Conservation (phyloP, 2,329 filamentous ascomycete species). For the Verticillium nonalfalfae region DNA sequence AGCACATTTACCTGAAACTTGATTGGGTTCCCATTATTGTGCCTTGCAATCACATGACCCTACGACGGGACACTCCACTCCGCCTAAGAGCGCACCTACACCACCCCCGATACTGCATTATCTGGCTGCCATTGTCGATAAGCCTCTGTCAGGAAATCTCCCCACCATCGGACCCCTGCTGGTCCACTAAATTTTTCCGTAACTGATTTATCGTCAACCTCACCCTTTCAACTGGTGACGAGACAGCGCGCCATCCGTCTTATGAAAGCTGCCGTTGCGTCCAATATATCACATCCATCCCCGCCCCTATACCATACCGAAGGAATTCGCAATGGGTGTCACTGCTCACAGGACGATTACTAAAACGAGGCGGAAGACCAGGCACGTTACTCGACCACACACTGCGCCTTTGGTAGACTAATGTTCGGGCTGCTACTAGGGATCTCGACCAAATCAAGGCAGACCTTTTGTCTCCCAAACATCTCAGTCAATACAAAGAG, state of each 20-base stretch:
- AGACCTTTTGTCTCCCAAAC: slow-evolving; percentile 72
- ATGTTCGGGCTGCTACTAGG: slow-evolving; percentile 47
- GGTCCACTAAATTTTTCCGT: neutral
- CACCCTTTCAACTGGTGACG: neutral
- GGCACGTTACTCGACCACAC: slow-evolving; percentile 35
- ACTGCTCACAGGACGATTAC: slow-evolving; percentile 59
- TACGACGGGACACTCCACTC: neutral
- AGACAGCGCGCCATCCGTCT: no score
- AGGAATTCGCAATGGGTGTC: slow-evolving; percentile 55
- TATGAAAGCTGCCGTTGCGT: no score
- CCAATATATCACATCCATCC: neutral
- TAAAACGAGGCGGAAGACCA: slow-evolving; percentile 67
- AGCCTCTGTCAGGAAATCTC: neutral
- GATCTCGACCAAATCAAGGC: slow-evolving; percentile 89
- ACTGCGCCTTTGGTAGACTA: slow-evolving; percentile 13
- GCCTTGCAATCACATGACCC: neutral
- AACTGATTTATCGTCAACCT: neutral
- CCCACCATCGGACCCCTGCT: neutral
- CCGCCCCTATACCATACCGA: neutral
- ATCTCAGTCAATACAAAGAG: slow-evolving; percentile 72
- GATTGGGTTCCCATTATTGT: neutral
- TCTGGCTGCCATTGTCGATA: neutral
- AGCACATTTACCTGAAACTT: neutral
- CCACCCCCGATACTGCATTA: neutral
- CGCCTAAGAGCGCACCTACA: neutral